Base-by-base conservation (phyloP, 768 basidiomycete genomes). In the Mrakia blollopis region DNA sequence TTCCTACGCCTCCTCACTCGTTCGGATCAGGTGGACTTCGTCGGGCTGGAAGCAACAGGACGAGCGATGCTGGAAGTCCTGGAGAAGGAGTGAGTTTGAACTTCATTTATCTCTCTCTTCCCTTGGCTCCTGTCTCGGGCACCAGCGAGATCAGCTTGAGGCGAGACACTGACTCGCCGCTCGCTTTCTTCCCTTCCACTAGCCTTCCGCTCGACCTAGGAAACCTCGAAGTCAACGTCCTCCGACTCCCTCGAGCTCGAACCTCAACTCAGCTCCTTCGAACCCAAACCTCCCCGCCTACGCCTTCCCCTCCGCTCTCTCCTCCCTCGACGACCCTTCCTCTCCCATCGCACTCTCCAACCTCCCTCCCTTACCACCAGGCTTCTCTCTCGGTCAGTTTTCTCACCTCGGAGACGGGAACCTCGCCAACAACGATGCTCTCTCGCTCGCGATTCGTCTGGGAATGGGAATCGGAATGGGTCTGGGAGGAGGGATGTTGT, bases 381-480 rank as follows among this genome's bases (percentile, higher is more conserved):
- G 62, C 10, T 77, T 77, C 65, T 70, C 69, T 3, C 57, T 77
- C 25, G 54, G 30, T 2, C 72, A 73, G 60, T 54, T 30, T 14
- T 30, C 63, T 1, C 74, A 60, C n/a, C 71, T 60, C 37, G 62
- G 32, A 14, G 37, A 54, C 57, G 73, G 60, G 18, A 44, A 65
- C 25, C 41, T 25, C 9, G 30, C 50, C 61, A 30, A 28, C 13
- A 74, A 78, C 65, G 77, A 78, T 57, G 63, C 72, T 13, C 69
- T 78, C 3, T 65, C 72, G 10, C 65, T 78, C 50, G 77, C 77
- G 44, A 78, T 78, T 30, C 77, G 77, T 21, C 62, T 78, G 54
- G 77, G 77, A 3, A 78, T 78, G 77, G 60, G 62, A 13, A 78
- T 78, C 47, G 77, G 77, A 11, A 78, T 78, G 77, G 63, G 73